Percentiles rank a stretch among this genome's conserved stretches.
phyloP scores from a whole-genome alignment of 768 basidiomycete genomes.

The Collybiopsis luxurians region DNA sequence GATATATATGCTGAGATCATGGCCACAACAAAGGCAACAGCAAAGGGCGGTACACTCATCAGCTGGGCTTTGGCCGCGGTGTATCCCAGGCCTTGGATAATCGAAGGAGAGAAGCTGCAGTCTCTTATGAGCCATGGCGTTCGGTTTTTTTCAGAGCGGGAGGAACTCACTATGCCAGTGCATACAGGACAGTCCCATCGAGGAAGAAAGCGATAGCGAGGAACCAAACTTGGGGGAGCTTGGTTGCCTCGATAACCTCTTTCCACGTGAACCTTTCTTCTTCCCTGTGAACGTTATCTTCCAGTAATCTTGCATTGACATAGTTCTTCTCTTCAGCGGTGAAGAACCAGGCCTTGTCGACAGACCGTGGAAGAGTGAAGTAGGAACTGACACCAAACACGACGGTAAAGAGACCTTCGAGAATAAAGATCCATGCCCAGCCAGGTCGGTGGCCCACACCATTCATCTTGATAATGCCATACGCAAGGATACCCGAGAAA shows the following conservation, averaged over 20 bases:
- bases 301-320: constrained; percentile 35
- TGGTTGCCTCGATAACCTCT: constrained; percentile 48
- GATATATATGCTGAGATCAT: constrained; percentile 21
- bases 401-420: constrained; percentile 16
- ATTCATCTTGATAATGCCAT: constrained; percentile 41
- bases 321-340: constrained; percentile 46
- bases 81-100: constrained; percentile 62
- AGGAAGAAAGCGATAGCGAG: constrained; percentile 51
- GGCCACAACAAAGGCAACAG: constrained; percentile 39
- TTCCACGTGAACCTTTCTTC: constrained; percentile 54
- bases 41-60: constrained; percentile 61
- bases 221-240: constrained; percentile 53
- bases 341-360: constrained; percentile 48
- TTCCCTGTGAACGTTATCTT: constrained; percentile 36
- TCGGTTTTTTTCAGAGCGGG: no score
- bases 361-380: constrained; percentile 45
- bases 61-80: constrained; percentile 53
- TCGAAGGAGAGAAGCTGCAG: constrained; percentile 68
- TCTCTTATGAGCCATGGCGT: no score
- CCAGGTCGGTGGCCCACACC: constrained; percentile 34
- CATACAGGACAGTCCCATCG: constrained; percentile 47
- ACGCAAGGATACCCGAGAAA: constrained; percentile 43
- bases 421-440: constrained; percentile 41
- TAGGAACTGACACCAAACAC: constrained; percentile 37
- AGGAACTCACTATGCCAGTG: constrained; percentile 44